Percentiles rank a stretch among this genome's conserved stretches.
Evolutionary conservation across 2,329 filamentous ascomycete species (phyloP).

Genomic region (Cladosporium sp.): DNA sequence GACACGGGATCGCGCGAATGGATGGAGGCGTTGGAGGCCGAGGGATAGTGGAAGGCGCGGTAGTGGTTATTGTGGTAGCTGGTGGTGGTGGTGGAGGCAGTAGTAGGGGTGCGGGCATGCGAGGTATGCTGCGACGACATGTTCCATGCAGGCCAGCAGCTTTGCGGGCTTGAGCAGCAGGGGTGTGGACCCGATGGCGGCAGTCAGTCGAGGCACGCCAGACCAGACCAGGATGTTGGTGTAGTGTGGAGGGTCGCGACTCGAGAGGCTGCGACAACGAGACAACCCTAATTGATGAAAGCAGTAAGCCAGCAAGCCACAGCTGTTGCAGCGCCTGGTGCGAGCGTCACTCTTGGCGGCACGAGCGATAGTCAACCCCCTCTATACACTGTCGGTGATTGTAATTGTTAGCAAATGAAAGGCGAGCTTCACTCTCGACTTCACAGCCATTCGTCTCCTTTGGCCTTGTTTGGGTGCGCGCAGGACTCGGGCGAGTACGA

Average conservation of each 20-base stretch:
- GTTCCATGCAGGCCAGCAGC: neutral
- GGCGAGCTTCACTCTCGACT: neutral
- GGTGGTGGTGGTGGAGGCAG: neutral
- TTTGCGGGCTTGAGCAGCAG: slow-evolving; percentile 8
- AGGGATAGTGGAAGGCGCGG: slow-evolving; percentile 18
- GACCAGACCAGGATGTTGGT: slow-evolving; percentile 1
- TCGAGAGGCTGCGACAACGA: slow-evolving; percentile 16
- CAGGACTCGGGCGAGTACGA: neutral
- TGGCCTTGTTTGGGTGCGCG: neutral
- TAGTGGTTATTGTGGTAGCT: slow-evolving; percentile 13
- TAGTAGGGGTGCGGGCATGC: neutral
- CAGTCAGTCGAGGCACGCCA: slow-evolving; percentile 3
- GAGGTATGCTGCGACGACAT: slow-evolving; percentile 6
- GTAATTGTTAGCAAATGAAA: neutral
- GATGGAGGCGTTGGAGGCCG: slow-evolving; percentile 5
- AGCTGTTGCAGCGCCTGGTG: neutral
- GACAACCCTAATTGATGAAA: slow-evolving; percentile 9
- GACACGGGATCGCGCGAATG: slow-evolving; percentile 1
- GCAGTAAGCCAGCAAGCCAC: neutral
- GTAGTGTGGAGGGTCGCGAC: slow-evolving; percentile 3
- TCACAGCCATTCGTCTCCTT: neutral
- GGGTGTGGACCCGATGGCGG: neutral
- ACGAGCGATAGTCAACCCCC: neutral
- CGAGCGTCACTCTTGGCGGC: neutral
- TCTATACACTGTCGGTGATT: neutral